Evolutionary conservation across 208 protist species (phyloP).

Genomic region (Acanthamoeba triangularis): DNA sequence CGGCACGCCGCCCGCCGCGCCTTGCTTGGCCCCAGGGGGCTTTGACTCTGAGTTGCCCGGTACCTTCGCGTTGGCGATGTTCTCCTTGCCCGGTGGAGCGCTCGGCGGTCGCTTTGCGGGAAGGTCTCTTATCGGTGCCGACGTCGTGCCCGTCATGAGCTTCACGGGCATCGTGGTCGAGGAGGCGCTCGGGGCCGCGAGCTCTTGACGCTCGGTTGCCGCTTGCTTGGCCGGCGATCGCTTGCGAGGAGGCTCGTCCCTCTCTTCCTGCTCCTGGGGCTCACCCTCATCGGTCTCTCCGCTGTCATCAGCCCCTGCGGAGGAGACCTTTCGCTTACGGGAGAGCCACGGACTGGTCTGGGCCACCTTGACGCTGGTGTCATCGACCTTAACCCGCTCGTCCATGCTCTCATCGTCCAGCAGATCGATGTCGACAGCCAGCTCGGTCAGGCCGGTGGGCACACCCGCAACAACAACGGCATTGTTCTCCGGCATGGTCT

Average conservation of each 20-base stretch:
- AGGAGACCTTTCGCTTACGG: neutral
- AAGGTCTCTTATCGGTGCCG: too few relatives aligned
- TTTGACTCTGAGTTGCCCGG: neutral
- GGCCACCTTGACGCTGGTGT: neutral
- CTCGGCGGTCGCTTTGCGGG: too few relatives aligned
- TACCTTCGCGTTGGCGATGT: neutral
- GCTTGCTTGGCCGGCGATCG: neutral
- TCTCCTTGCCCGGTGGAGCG: neutral
- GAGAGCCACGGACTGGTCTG: constrained; percentile 19
- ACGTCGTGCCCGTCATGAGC: too few relatives aligned
- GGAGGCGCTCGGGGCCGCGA: too few relatives aligned
- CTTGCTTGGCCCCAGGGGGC: neutral
- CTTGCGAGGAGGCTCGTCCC: neutral
- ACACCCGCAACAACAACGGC: too few relatives aligned
- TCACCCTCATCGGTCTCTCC: neutral
- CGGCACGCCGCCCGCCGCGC: neutral
- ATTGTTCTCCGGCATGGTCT: neutral
- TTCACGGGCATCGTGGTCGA: too few relatives aligned
- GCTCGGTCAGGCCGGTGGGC: too few relatives aligned
- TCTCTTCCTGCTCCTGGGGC: neutral
- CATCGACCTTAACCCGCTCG: constrained; percentile 2
- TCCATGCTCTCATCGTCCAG: neutral
- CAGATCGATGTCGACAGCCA: neutral
- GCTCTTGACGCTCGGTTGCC: too few relatives aligned
- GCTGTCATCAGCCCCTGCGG: neutral